These are phyloP conservation scores for Fusarium pseudocircinatum DNA, from an alignment of 2,329 filamentous ascomycete species.

Conservation along the genomic window DNA sequence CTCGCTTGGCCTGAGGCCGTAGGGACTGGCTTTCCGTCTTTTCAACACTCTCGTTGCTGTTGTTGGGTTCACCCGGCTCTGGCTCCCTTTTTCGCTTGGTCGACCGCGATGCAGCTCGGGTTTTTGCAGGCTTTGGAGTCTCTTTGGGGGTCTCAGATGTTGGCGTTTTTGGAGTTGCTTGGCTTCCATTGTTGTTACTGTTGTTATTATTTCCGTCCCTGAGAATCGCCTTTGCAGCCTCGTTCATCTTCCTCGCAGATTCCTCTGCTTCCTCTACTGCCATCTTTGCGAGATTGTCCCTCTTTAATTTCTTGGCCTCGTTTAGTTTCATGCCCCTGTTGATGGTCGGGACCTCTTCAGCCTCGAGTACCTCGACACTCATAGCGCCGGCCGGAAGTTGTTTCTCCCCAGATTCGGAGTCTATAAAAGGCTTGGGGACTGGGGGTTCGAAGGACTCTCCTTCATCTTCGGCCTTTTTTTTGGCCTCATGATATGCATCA, in stretches of 20 bases:
- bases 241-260: conserved; percentile 62
- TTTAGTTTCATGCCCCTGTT: conserved; percentile 83
- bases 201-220: conserved; percentile 42
- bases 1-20: conserved; percentile 60
- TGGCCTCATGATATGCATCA: conserved; percentile 69
- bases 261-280: conserved; percentile 71
- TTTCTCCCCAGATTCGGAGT: conserved; percentile 60
- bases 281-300: conserved; percentile 69
- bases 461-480: conserved; percentile 71
- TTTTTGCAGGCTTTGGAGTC: conserved; percentile 39
- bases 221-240: conserved; percentile 58
- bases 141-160: conserved; percentile 43
- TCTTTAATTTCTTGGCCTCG: conserved; percentile 78
- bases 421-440: conserved; percentile 51
- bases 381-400: conserved; percentile 69
- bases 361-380: conserved; percentile 64
- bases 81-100: conserved; percentile 59
- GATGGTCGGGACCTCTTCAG: conserved; percentile 71
- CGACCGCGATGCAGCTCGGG: conserved; percentile 46
- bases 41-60: conserved; percentile 40
- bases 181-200: conserved; percentile 16
- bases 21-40: conserved; percentile 43
- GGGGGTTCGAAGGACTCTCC: conserved; percentile 67
- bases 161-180: conserved; percentile 41
- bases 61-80: conserved; percentile 45